Evolutionary conservation across 352 stramenopile species (phyloP).

Genomic region (Phytophthora niederhauseri): DNA sequence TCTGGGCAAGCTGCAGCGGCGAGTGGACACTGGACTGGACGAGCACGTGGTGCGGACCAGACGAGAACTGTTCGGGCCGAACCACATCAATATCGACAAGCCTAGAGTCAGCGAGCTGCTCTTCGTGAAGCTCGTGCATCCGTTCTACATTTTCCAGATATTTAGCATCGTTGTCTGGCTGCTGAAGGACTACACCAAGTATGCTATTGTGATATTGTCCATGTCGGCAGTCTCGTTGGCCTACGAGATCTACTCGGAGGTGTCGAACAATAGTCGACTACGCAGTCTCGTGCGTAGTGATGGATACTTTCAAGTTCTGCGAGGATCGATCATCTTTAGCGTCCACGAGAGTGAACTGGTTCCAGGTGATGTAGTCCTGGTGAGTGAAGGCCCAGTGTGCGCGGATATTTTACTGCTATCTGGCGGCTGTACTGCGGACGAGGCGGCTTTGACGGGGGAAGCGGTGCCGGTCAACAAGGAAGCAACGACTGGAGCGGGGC

Average conservation of each 20-base stretch:
- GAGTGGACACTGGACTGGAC: conserved; percentile 28
- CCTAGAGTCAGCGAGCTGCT: conserved; percentile 44
- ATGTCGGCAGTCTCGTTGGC: conserved; percentile 47
- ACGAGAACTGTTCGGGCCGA: conserved; percentile 46
- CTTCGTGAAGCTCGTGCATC: conserved; percentile 61
- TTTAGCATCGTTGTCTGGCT: conserved; percentile 62
- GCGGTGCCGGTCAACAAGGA: conserved; percentile 54
- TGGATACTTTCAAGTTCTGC: conserved; percentile 40
- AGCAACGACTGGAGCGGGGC: conserved; percentile 13
- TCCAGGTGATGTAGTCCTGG: conserved; percentile 51
- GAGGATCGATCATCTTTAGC: conserved; percentile 8
- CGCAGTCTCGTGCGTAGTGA: conserved; percentile 48
- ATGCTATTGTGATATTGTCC: conserved; percentile 49
- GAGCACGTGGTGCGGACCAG: conserved; percentile 20
- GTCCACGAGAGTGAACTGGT: conserved; percentile 50
- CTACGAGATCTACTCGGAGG: conserved; percentile 58
- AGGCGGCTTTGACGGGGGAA: conserved; percentile 56
- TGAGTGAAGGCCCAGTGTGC: conserved; percentile 36
- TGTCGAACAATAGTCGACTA: conserved; percentile 51
- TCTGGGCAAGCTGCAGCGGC: conserved; percentile 10
- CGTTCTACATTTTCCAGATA: conserved; percentile 70
- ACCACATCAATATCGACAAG: conserved; percentile 49
- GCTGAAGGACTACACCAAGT: conserved; percentile 45
- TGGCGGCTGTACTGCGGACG: conserved; percentile 48
- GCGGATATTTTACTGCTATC: conserved; percentile 53